Evolutionary conservation across 352 stramenopile species (phyloP), one percentile per base, ranked within the genome.

Genomic region (Phytophthora foliorum): DNA sequence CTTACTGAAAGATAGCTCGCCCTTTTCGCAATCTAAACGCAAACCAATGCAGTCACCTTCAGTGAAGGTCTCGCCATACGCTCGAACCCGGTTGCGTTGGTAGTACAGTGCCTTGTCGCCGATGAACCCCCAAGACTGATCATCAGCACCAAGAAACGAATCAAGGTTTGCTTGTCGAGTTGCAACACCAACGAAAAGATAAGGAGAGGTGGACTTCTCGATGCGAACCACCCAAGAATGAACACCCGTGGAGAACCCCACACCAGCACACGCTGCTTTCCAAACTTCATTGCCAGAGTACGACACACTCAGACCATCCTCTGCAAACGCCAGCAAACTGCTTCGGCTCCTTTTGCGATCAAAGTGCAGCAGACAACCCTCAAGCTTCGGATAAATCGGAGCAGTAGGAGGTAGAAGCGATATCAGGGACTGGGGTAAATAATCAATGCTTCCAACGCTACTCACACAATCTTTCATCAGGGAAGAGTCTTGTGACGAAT

Each of bases 61-160:
- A 0, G 73, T 71, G 70, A 97, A 98, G 2, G 45, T 67, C 14
- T 95, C 89, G 7, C 94, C 94, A 52, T 97, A 98, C 24, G 91
- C 73, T 7, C 89, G 93, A 8, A 98, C 54, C 9, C 98, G 98
- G 59, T 97, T 98, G 22, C 97, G 84, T 63, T 99, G 97, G 68
- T 99, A 98, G 74, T 99, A 99, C 14, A 99, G 77, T n/a, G 97
- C 97, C 69, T 98, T 97, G 54, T 99, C 98, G 0, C 97, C 98
- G 56, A 99, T 99, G 56, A 98, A 98, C 9, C 98, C 98, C 98
- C 98, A 99, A 0, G 97, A 98, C 41, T 99, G 88, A 29, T 98
- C 94, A 59, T 99, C 97, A 9, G 97, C 94, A 1, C 98, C 98
- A 21, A 99, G 84, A 73, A 99, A 99, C 4, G 97, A 99, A 46